phyloP scores from a whole-genome alignment of 495 filamentous ascomycete species.

The Zalerion maritima region DNA sequence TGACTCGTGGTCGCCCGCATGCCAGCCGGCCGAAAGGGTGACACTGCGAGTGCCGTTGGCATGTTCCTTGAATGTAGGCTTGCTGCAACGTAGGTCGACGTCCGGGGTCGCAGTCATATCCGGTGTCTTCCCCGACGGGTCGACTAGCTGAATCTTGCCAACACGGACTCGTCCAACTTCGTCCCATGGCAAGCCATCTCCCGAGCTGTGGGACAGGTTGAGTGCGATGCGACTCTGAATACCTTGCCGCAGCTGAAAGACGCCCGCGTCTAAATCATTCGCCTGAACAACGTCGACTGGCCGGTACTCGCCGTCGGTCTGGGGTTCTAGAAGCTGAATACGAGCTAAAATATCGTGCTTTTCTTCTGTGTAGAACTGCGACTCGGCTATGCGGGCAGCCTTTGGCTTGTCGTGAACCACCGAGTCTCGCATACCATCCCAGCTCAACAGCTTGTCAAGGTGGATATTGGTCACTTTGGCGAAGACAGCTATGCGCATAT shows the following conservation, averaged over 20 bases:
- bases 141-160: constrained; percentile 65
- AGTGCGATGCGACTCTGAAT: constrained; percentile 80
- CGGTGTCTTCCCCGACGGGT: constrained; percentile 70
- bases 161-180: constrained; percentile 61
- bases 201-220: constrained; percentile 76
- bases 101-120: constrained; percentile 60
- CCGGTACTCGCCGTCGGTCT: constrained; percentile 78
- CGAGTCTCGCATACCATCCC: constrained; percentile 93
- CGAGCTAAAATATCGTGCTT: constrained; percentile 84
- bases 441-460: constrained; percentile 91
- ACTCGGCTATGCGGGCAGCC: constrained; percentile 66
- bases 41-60: constrained; percentile 85
- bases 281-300: constrained; percentile 87
- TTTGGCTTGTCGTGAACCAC: constrained; percentile 44
- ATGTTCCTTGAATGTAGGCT: constrained; percentile 64
- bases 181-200: constrained; percentile 74
- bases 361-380: constrained; percentile 84
- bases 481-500: constrained; percentile 82
- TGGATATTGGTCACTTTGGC: constrained; percentile 87
- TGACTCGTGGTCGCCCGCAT: constrained; percentile 84
- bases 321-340: constrained; percentile 76
- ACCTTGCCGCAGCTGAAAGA: constrained; percentile 91
- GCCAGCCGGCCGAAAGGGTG: constrained; percentile 82
- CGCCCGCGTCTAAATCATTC: constrained; percentile 64
- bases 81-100: constrained; percentile 57